phyloP scores from a whole-genome alignment of 1,284 basidiomycete species.

The Cryptococcus sp. region DNA sequence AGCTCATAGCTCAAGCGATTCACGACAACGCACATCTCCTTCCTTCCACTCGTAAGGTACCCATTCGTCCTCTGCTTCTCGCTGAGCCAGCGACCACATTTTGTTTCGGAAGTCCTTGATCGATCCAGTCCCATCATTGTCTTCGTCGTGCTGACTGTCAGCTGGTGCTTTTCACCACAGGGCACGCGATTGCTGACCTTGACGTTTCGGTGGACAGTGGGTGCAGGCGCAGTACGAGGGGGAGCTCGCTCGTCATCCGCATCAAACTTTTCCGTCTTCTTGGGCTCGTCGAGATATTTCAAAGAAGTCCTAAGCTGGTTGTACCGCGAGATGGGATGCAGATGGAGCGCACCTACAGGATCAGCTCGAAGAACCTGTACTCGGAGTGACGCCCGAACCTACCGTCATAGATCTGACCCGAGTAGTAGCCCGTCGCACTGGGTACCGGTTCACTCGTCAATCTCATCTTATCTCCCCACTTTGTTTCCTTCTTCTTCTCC shows the following conservation, averaged over 20 bases:
- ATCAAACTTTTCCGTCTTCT: slow-evolving; percentile 10
- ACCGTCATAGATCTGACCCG: slow-evolving; percentile 41
- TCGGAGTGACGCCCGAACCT: slow-evolving; percentile 7
- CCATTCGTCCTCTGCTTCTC: slow-evolving; percentile 43
- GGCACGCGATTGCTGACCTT: neutral
- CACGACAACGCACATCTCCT: slow-evolving; percentile 17
- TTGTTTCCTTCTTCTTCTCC: slow-evolving; percentile 23
- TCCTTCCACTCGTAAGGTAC: slow-evolving; percentile 38
- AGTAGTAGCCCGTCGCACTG: slow-evolving; percentile 34
- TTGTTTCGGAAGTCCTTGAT: slow-evolving; percentile 45
- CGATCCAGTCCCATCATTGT: slow-evolving; percentile 42
- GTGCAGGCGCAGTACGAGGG: neutral
- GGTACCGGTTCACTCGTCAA: slow-evolving; percentile 38
- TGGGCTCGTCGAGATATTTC: slow-evolving; percentile 36
- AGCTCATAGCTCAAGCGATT: neutral
- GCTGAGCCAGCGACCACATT: slow-evolving; percentile 36
- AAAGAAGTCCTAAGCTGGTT: slow-evolving; percentile 44
- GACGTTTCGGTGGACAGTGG: neutral
- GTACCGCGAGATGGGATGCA: slow-evolving; percentile 37
- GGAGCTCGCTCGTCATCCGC: slow-evolving; percentile 26
- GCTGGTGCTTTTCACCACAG: neutral
- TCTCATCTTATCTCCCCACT: slow-evolving; percentile 45
- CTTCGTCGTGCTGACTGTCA: slow-evolving; percentile 26
- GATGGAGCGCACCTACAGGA: slow-evolving; percentile 39
- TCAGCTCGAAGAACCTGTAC: slow-evolving; percentile 2